Base-by-base conservation (phyloP, 2,329 filamentous ascomycete species). In the Stachybotrys chlorohalonatus region DNA sequence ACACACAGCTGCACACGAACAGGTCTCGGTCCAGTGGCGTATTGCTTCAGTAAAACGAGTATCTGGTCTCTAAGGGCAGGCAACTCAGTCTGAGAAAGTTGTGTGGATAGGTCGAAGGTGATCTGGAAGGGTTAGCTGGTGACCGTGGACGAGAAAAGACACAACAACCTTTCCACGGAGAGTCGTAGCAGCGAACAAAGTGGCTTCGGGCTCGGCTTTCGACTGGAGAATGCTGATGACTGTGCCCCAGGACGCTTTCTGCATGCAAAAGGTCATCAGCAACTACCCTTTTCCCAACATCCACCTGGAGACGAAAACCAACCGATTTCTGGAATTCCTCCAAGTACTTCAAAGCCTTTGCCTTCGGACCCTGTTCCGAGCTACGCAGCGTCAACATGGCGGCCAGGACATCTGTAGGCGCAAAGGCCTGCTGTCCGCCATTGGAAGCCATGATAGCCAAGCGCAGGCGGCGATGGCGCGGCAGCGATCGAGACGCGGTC, bases 271-370 rank as follows among this genome's bases (percentile, higher is more conserved):
- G 36, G 36, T 24, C 24, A 24, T 24, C 24, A 24, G 24, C 24
- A 24, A 24, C 24, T 24, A 4, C 24, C 4, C 24, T 9, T 39
- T 48, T 17, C 31, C 30, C 13, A 39, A 7, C 7, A 32, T 51
- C 47, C 46, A 47, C 9, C 15, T 13, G n/a, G 15, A n/a, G 46
- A 16, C 15, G 48, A 9, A 32, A 13, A 65, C 72, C 54, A 73
- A 96, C 93, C 71, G 94, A 97, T 83, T 99, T 99, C 81, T 99
- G 94, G 74, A 97, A 99, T 64, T 84, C 86, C 74, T 95, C 89
- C 57, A 99, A 80, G 70, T 87, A 99, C 69, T 93, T 85, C 68
- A 96, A 92, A 57, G 90, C 92, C 71, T 91, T 87, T 70, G 87
- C 86, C 78, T 97, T 97, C 68, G 89, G 84, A 61, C 87, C 81